Conservation (phyloP, 495 filamentous ascomycete species). For the Penicillium tannophilum region DNA sequence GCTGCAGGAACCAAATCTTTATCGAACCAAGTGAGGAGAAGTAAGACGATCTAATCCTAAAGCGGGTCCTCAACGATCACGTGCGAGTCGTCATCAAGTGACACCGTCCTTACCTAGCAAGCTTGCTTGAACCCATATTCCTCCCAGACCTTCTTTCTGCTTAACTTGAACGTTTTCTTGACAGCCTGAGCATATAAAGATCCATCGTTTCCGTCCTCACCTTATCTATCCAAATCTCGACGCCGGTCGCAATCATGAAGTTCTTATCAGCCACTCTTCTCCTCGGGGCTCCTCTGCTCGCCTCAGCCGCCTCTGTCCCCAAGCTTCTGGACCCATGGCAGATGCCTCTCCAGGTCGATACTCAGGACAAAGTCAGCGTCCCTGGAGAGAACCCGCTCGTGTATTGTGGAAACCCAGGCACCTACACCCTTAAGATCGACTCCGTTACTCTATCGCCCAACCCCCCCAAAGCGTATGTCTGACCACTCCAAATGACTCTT, state of each 20-base stretch:
- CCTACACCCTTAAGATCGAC: slow-evolving; percentile 70
- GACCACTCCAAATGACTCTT: neutral
- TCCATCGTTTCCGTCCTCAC: neutral
- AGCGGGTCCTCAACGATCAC: slow-evolving; percentile 13
- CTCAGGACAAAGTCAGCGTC: slow-evolving; percentile 27
- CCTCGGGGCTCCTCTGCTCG: slow-evolving; percentile 35
- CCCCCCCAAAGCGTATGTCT: slow-evolving; percentile 79
- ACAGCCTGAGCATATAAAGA: neutral
- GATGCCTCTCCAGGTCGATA: slow-evolving; percentile 26
- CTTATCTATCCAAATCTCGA: neutral
- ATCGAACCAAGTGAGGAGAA: neutral
- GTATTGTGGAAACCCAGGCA: slow-evolving; percentile 67
- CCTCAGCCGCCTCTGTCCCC: slow-evolving; percentile 32
- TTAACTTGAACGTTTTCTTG: neutral
- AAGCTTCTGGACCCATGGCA: slow-evolving; percentile 37
- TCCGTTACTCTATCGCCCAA: slow-evolving; percentile 82
- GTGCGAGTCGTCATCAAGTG: slow-evolving; percentile 35
- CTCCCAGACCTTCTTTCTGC: neutral
- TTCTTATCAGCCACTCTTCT: slow-evolving; percentile 42
- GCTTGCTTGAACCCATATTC: slow-evolving; percentile 4
- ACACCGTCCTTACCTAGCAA: slow-evolving; percentile 14
- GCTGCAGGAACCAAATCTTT: slow-evolving; percentile 1
- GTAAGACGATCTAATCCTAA: slow-evolving; percentile 12
- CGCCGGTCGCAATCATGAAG: slow-evolving; percentile 43
- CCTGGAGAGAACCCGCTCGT: slow-evolving; percentile 48